phyloP scores from a whole-genome alignment of 257 asterid species.

The Catharanthus roseus region DNA sequence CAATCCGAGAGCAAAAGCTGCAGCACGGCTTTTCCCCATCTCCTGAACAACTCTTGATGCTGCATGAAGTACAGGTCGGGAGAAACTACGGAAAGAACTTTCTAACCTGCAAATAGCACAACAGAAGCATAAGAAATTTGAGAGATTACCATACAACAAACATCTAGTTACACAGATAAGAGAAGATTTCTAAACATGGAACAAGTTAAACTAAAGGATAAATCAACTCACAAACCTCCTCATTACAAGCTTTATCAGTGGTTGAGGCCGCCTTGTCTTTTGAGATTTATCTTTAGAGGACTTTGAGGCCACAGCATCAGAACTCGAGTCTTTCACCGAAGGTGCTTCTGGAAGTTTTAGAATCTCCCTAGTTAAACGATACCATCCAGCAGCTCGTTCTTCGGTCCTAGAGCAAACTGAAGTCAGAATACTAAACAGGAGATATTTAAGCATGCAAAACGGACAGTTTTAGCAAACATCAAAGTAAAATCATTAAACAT shows the following conservation, averaged over 20 bases:
- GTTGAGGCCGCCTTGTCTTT: constrained; percentile 86
- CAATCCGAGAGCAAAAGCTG: constrained; percentile 89
- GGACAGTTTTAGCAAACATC: not conserved
- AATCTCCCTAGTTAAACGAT: constrained; percentile 85
- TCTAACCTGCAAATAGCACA: constrained; percentile 56
- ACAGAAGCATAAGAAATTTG: constrained; percentile 19
- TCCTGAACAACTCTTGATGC: constrained; percentile 98
- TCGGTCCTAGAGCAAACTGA: constrained; percentile 55
- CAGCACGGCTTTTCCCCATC: constrained; percentile 99
- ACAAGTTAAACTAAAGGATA: not conserved
- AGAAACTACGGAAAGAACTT: constrained; percentile 90
- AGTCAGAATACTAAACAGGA: constrained; percentile 14
- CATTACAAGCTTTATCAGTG: constrained; percentile 97
- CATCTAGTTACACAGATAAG: not conserved
- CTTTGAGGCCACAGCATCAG: constrained; percentile 60
- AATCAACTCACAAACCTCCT: constrained; percentile 55
- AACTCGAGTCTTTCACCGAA: constrained; percentile 53
- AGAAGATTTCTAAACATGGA: not conserved
- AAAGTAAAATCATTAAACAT: constrained; percentile 3
- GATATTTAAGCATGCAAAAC: constrained; percentile 1
- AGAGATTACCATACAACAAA: not conserved
- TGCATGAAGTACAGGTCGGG: constrained; percentile 95
- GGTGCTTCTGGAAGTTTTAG: constrained; percentile 92
- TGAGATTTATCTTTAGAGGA: constrained; percentile 70
- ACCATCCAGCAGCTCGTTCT: constrained; percentile 99